These are phyloP conservation scores for Nicotiana obtusifolia DNA, from an alignment of 257 asterid genomes.

Conservation along the genomic window DNA sequence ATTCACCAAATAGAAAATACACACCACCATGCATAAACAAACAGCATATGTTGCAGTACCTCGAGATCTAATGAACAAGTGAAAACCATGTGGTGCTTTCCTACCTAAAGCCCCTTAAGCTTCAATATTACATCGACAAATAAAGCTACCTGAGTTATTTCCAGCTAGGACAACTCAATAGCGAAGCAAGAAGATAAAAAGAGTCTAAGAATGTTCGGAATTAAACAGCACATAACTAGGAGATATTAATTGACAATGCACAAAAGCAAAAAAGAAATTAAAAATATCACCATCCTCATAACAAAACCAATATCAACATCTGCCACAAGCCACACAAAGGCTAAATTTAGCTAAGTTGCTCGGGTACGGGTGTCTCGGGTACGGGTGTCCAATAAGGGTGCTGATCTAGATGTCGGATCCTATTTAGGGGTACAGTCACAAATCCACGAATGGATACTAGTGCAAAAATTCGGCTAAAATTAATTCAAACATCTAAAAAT, in stretches of 20 bases:
- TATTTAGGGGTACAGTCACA: too few species aligned
- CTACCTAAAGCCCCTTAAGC: background rate
- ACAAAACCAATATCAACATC: background rate
- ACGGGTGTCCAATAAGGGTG: too few species aligned
- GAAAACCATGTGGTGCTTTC: background rate
- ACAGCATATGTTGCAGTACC: background rate
- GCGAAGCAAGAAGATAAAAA: background rate
- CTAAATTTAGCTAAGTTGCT: background rate
- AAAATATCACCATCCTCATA: too few species aligned
- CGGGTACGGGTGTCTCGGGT: too few species aligned
- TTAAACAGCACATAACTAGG: background rate
- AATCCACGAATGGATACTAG: too few species aligned
- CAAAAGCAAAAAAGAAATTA: background rate
- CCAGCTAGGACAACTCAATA: background rate
- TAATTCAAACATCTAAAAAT: too few species aligned
- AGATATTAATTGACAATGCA: background rate
- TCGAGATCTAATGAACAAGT: background rate
- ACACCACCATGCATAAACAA: constrained; percentile 1
- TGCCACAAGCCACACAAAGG: background rate
- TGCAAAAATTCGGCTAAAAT: too few species aligned
- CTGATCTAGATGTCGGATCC: too few species aligned
- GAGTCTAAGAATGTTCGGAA: background rate
- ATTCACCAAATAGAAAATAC: background rate
- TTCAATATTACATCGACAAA: background rate
- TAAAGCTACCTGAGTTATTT: background rate